A percentile compares a stretch with the other conserved stretches of the same genome.
Evolutionary conservation across 179 eudicot species (phyloP).

Genomic region (Actinidia chinensis): DNA sequence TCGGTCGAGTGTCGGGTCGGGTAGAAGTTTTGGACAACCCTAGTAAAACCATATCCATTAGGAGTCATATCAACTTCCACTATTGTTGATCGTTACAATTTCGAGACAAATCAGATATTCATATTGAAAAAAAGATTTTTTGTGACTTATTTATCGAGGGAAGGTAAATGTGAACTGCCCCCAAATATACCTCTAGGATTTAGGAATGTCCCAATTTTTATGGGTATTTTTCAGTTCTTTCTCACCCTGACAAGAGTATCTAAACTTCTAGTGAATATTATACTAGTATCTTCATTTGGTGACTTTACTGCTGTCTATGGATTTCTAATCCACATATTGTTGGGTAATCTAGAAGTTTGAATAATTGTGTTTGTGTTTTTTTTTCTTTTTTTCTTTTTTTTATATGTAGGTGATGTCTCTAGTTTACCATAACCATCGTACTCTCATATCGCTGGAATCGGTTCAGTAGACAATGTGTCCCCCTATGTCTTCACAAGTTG

Average conservation of each 20-base stretch:
- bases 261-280: neutral
- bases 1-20: too few relatives aligned
- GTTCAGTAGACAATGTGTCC: too few relatives aligned
- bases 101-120: constrained; percentile 94
- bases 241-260: neutral
- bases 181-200: neutral
- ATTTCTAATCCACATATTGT: too few relatives aligned
- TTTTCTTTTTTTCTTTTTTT: too few relatives aligned
- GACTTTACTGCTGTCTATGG: constrained; percentile 1
- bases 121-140: constrained; percentile 85
- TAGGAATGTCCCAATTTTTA: neutral
- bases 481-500: too few relatives aligned
- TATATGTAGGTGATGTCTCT: too few relatives aligned
- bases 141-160: constrained; percentile 62
- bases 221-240: neutral
- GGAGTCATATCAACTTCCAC: constrained; percentile 91
- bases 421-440: too few relatives aligned
- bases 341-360: too few relatives aligned
- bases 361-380: too few relatives aligned
- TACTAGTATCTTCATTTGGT: neutral
- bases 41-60: constrained; percentile 85
- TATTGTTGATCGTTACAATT: constrained; percentile 88
- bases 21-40: too few relatives aligned
- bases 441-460: too few relatives aligned
- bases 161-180: constrained; percentile 37